Evolutionary conservation across 2,329 filamentous ascomycete species (phyloP).

Genomic region (Dothistroma pini): DNA sequence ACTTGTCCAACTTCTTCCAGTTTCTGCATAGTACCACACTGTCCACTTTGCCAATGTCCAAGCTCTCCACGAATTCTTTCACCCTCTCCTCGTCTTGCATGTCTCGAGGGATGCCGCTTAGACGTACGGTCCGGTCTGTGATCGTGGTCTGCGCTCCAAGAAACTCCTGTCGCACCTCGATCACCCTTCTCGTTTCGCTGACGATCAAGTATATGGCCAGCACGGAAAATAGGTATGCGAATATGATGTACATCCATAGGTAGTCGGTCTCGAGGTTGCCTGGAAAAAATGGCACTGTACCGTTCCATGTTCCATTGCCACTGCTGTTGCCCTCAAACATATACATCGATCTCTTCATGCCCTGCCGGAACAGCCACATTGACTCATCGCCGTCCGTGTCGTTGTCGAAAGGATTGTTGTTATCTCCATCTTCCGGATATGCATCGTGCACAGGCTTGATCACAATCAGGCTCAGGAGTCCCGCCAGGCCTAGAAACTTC

Average conservation of each 20-base stretch:
- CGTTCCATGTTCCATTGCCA: slow-evolving; percentile 5
- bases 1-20: slow-evolving; percentile 75
- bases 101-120: slow-evolving; percentile 81
- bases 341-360: slow-evolving; percentile 11
- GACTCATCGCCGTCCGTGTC: slow-evolving; percentile 16
- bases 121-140: slow-evolving; percentile 86
- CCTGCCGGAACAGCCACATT: slow-evolving; percentile 5
- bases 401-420: slow-evolving; percentile 19
- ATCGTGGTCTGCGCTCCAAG: slow-evolving; percentile 92
- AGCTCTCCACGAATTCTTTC: slow-evolving; percentile 78
- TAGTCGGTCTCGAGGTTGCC: slow-evolving; percentile 52
- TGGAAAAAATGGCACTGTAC: slow-evolving; percentile 16
- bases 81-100: slow-evolving; percentile 78
- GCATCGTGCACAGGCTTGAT: slow-evolving; percentile 81
- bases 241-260: slow-evolving; percentile 90
- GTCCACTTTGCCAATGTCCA: slow-evolving; percentile 87
- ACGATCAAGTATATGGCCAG: slow-evolving; percentile 81
- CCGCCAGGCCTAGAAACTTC: slow-evolving; percentile 72
- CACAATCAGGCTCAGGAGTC: slow-evolving; percentile 75
- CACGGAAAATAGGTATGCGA: slow-evolving; percentile 86
- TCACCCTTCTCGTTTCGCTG: slow-evolving; percentile 77
- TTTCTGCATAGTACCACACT: slow-evolving; percentile 80
- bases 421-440: slow-evolving; percentile 48
- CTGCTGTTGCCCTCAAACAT: slow-evolving; percentile 3
- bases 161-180: slow-evolving; percentile 82